Evolutionary conservation across 371 early-diverging fungal species (phyloP), one percentile per base, ranked within the genome.

Genomic region (Dinochytrium kinnereticum): DNA sequence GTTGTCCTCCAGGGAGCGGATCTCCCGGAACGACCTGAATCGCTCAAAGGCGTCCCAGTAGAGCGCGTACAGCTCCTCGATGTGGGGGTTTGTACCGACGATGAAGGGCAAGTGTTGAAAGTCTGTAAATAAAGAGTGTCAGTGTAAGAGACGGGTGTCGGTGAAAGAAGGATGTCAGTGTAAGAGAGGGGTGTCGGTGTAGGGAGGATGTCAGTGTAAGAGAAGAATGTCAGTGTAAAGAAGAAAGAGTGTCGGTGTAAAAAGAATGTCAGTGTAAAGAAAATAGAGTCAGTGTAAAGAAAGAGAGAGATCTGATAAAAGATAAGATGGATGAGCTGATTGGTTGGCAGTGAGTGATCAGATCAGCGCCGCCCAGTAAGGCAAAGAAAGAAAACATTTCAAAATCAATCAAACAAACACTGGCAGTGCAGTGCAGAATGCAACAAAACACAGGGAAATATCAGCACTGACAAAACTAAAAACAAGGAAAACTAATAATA

Each of bases 1-100:
- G 68, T 94, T 94, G 44, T 93, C 90, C 64, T 91, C 87, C 59
- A 91, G 68, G 0, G 90, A 90, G 19, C 76, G 74, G 33, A 95
- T 91, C 0, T 76, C 80, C 0, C 90, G 89, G 19, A 91, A 83
- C 28, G 87, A 80, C 40, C 92, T 87, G 24, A 97, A 81, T 21
- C 78, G 78, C 64, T 95, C 94, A 79, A 98, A 97, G 0, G 96
- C 95, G 21, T 88, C 87, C 90, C 94, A 95, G 81, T 97, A 97
- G n/a, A 94, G 89, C 51, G 86, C 84, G 73, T 97, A 97, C 1
- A 95, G 90, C 39, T 82, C 86, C 65, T 92, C 89, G 71, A 98
- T 90, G 77, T 95, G 94, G 0, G 96, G 95, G 79, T 97, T 95
- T 24, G 92, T 92, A 17, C 95, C 97, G 17, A 96, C 93, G 55